These are phyloP conservation scores for Clitoria ternatea DNA, from an alignment of 306 rosid species.

Conservation along the genomic window DNA sequence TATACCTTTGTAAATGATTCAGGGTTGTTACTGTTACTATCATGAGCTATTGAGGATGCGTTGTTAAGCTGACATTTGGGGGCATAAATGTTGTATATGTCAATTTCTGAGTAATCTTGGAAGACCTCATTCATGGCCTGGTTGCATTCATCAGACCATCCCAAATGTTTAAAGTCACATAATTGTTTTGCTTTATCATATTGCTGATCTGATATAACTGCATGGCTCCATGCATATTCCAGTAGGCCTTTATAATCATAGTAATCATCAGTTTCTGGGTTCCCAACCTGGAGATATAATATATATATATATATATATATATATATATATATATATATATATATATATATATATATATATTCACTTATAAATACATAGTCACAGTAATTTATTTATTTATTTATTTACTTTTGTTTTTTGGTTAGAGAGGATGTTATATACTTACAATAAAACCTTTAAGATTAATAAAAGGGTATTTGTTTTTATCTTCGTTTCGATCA, in stretches of 20 bases:
- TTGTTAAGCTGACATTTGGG: conserved; percentile 33
- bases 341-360: too few species aligned
- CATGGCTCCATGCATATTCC: conserved; percentile 67
- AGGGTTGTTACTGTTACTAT: background rate
- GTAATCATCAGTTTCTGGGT: conserved; percentile 47
- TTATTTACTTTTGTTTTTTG: background rate
- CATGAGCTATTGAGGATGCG: conserved; percentile 23
- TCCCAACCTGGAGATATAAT: conserved; percentile 38
- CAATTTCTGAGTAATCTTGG: conserved; percentile 43
- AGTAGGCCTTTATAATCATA: conserved; percentile 42
- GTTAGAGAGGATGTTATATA: conserved; percentile 15
- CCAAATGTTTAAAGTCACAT: conserved; percentile 40
- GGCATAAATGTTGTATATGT: conserved; percentile 56
- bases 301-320: too few species aligned
- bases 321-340: too few species aligned
- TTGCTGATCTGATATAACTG: conserved; percentile 47
- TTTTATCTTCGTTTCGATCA: conserved; percentile 44
- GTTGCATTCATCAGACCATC: conserved; percentile 48
- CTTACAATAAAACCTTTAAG: conserved; percentile 61
- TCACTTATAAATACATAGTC: background rate
- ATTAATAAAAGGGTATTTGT: conserved; percentile 38
- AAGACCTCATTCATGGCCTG: conserved; percentile 35
- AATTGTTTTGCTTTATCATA: conserved; percentile 43
- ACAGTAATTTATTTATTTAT: background rate
- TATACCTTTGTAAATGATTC: conserved; percentile 31